Evolutionary conservation across 2,329 filamentous ascomycete species (phyloP).

Genomic region (Pestalotiopsis sp.): DNA sequence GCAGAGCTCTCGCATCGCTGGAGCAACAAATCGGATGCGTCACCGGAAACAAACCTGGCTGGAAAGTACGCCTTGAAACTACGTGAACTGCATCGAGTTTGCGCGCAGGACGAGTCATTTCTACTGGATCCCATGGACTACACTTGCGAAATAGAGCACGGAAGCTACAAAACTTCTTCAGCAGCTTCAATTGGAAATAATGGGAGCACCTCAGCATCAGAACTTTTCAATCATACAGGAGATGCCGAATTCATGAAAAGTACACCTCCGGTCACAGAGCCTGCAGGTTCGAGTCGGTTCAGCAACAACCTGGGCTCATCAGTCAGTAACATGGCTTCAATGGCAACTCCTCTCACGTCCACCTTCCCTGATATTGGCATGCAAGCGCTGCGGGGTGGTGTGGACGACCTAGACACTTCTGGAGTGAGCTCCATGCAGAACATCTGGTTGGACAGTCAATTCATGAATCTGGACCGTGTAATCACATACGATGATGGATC

Average conservation of each 20-base stretch:
- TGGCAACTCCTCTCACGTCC: not conserved
- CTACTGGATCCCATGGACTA: slow-evolving; percentile 17
- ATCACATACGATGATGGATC: slow-evolving; percentile 36
- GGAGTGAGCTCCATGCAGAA: slow-evolving; percentile 32
- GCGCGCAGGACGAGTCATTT: slow-evolving; percentile 15
- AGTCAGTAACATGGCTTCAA: not conserved
- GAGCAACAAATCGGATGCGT: slow-evolving; percentile 14
- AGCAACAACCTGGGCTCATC: not conserved
- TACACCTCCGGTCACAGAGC: not conserved
- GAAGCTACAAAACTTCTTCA: not conserved
- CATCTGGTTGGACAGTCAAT: slow-evolving; percentile 23
- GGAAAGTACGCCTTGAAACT: slow-evolving; percentile 23
- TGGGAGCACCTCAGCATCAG: not conserved
- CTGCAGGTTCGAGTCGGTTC: not conserved
- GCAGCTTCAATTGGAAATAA: not conserved
- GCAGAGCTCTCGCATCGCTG: slow-evolving; percentile 27
- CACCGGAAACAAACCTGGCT: slow-evolving; percentile 16
- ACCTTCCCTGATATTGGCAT: not conserved
- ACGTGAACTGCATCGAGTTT: slow-evolving; percentile 18
- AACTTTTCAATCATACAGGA: not conserved
- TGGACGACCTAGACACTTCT: slow-evolving; percentile 7
- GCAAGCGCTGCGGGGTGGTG: not conserved
- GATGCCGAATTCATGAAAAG: not conserved
- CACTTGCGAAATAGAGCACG: slow-evolving; percentile 15
- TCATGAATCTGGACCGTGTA: slow-evolving; percentile 30